phyloP scores from a whole-genome alignment of 2,329 filamentous ascomycete species.

The Sordariomycetes sp. region DNA sequence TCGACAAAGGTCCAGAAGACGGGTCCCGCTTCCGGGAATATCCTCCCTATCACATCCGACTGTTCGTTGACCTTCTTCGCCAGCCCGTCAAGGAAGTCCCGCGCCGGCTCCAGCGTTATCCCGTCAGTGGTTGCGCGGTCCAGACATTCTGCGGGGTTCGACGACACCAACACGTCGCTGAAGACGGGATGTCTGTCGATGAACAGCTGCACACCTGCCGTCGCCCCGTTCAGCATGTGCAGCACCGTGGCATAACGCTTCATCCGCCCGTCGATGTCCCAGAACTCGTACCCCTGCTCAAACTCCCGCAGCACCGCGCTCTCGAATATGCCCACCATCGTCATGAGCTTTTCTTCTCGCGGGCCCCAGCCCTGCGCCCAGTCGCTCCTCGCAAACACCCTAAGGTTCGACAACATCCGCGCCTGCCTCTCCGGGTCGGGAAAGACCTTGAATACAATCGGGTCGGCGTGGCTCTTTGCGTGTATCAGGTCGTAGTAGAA shows the following conservation, averaged over 20 bases:
- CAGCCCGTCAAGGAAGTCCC: constrained; percentile 66
- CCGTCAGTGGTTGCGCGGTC: constrained; percentile 51
- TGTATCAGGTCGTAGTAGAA: constrained; percentile 75
- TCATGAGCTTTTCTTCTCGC: constrained; percentile 58
- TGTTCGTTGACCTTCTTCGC: constrained; percentile 72
- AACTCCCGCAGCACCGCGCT: constrained; percentile 85
- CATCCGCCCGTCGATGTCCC: constrained; percentile 84
- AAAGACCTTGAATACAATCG: constrained; percentile 75
- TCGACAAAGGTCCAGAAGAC: constrained; percentile 72
- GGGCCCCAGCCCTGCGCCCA: constrained; percentile 60
- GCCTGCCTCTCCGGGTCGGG: constrained; percentile 83
- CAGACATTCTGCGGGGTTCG: constrained; percentile 68
- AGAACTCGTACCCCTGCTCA: constrained; percentile 78
- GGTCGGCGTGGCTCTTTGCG: constrained; percentile 63
- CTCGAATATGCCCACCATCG: constrained; percentile 75
- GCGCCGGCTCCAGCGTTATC: constrained; percentile 67
- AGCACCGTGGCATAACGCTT: constrained; percentile 78
- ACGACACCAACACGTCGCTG: constrained; percentile 53
- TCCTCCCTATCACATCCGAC: constrained; percentile 61
- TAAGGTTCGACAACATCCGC: constrained; percentile 71
- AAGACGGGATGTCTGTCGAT: constrained; percentile 82
- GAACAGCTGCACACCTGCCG: constrained; percentile 69
- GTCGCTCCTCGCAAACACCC: constrained; percentile 68
- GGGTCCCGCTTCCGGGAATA: constrained; percentile 59
- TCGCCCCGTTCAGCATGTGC: constrained; percentile 67